Base-by-base conservation (phyloP, 129 eudicot species). In the Saposhnikovia divaricata region DNA sequence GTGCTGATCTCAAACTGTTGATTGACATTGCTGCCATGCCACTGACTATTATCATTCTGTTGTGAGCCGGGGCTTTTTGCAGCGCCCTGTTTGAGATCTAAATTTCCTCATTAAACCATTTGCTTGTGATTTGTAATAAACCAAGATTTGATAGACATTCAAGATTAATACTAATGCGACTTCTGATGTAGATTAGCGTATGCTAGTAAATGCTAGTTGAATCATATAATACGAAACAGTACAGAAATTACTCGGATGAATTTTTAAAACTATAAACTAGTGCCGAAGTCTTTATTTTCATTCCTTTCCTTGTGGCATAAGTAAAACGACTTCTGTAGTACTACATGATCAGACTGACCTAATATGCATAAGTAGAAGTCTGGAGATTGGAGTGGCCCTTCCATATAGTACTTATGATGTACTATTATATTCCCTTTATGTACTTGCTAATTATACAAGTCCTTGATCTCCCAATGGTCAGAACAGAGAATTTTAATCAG, bases 321-420 rank as follows among this genome's bases (percentile, higher is more conserved):
- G 68, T 34, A 59, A 59, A 59, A 59, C 2, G 68, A 59, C 68
- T n/a, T n/a, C 3, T n/a, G 68, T 9, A 59, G 68, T 59, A 59
- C 68, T 59, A 9, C n/a, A 59, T 59, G 68, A 59, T 59, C 68
- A 59, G 34, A 59, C 9, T n/a, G 68, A n/a, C 68, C 68, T 59
- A 59, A 59, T 59, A 59, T n/a, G 68, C 68, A 59, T 14, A 59
- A n/a, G 34, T 61, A 61, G 34, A 61, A 61, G 34, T n/a, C 69
- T n/a, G 69, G 69, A 61, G 69, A 25, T 61, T 61, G 69, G 68
- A 25, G 69, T 61, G 69, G 69, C 69, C 69, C 31, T 61, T 61
- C 34, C 10, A 1, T 61, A 57, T 23, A 61, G 15, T 61, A 61
- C 23, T 27, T 13, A 68, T 27, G 23, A 34, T 68, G 73, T 25